Evolutionary conservation across 768 basidiomycete species (phyloP).

Genomic region (Russula sp.): DNA sequence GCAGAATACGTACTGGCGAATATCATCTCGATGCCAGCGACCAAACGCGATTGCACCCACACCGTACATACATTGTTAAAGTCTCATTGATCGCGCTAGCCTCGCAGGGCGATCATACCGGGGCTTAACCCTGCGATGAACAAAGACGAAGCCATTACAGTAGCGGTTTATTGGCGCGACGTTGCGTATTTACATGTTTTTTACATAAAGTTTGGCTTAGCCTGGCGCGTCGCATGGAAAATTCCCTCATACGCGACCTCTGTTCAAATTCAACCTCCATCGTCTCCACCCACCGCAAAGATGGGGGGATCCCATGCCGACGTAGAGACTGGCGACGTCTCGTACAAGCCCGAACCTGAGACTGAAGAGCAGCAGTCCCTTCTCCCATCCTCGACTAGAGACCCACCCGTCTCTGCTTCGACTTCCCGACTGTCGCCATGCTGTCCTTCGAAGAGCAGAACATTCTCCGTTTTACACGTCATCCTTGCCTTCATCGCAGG

Average conservation of each 20-base stretch:
- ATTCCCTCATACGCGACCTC: neutral
- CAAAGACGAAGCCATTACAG: too few relatives aligned
- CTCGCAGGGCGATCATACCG: too few relatives aligned
- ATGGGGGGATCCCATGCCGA: slow-evolving; percentile 13
- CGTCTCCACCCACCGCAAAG: neutral
- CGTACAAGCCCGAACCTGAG: slow-evolving; percentile 22
- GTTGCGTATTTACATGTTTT: too few relatives aligned
- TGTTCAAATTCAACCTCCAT: neutral
- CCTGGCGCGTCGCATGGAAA: neutral
- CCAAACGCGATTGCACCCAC: too few relatives aligned
- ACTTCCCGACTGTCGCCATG: slow-evolving; percentile 41
- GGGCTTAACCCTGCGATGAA: too few relatives aligned
- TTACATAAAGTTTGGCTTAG: too few relatives aligned
- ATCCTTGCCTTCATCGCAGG: slow-evolving; percentile 27
- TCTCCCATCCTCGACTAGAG: slow-evolving; percentile 32
- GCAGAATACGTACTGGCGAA: too few relatives aligned
- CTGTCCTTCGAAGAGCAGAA: slow-evolving; percentile 2
- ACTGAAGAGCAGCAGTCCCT: slow-evolving; percentile 27
- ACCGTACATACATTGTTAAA: too few relatives aligned
- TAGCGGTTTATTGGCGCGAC: too few relatives aligned
- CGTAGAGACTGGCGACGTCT: slow-evolving; percentile 21
- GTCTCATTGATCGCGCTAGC: too few relatives aligned
- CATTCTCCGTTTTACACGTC: slow-evolving; percentile 13
- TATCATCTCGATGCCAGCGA: too few relatives aligned
- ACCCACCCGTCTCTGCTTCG: slow-evolving; percentile 39